A percentile compares a stretch with the other conserved stretches of the same genome.
Evolutionary conservation across 169 alveolate genomes (phyloP).

Genomic region (Plasmodium yoelii): DNA sequence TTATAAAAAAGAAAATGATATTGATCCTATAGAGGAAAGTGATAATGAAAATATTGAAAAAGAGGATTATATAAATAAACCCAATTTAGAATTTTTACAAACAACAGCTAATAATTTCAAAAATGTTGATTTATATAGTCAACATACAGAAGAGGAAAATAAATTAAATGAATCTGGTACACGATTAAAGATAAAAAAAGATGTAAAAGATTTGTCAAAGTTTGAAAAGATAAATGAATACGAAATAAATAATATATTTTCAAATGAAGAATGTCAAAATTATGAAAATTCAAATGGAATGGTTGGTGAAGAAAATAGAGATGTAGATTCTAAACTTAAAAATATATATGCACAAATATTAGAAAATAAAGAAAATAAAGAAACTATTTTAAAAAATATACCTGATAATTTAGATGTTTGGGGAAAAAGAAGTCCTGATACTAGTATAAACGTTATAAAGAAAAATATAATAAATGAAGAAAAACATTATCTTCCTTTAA

Average conservation of each 20-base stretch:
- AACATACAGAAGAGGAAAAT: neutral
- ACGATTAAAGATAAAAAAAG: neutral
- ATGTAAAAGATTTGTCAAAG: neutral
- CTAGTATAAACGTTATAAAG: constrained; percentile 12
- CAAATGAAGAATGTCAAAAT: neutral
- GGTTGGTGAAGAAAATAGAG: neutral
- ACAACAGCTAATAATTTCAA: neutral
- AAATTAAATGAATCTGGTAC: neutral
- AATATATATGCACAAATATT: neutral
- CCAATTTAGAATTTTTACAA: neutral
- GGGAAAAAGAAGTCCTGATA: constrained; percentile 4
- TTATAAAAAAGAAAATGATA: neutral
- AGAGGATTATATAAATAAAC: neutral
- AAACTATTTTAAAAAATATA: neutral
- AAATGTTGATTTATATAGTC: neutral
- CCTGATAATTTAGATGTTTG: neutral
- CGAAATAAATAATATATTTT: neutral
- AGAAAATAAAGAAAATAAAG: neutral
- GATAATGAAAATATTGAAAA: neutral
- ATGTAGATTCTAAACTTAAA: neutral
- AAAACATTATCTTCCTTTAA: constrained; percentile 16
- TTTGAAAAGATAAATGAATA: too few relatives aligned
- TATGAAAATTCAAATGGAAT: too few relatives aligned
- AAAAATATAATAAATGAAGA: constrained; percentile 46
- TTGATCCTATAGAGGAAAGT: constrained; percentile 16